Evolutionary conservation across 2,329 filamentous ascomycete species (phyloP), one percentile per base, ranked within the genome.

Genomic region (Beauveria brongniartii): DNA sequence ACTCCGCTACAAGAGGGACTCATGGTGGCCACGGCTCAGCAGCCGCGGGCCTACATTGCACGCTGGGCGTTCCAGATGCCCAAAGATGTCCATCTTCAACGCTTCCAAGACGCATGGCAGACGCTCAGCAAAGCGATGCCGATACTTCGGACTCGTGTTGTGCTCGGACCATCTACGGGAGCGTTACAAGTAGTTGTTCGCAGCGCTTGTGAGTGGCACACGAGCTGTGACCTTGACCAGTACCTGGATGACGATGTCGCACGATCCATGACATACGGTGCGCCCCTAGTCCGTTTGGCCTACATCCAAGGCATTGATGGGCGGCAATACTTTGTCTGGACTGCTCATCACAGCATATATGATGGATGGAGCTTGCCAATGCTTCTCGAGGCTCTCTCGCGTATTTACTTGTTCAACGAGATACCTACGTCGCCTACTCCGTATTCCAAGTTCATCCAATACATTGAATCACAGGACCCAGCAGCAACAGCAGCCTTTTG

Each of bases 21-120:
- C 24, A 55, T 64, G 40, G 34, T 64, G 24, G 58, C 63, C 18
- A 37, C 59, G n/a, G 62, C 64, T 5, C 28, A 55, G 30, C 44
- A 46, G 44, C 44, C 44, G 44, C 44, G 44, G n/a, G 44, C 44
- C 44, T 46, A 46, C 44, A 46, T 46, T 22, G 44, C 44, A 16
- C 44, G 44, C 9, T 46, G 44, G 44, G 44, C 20, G 1, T 46
- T 46, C 20, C 44, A 24, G 44, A 46, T 46, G 20, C 44, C 44
- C 1, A 0, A 24, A 5, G 2, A 46, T 24, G 1, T 46, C 5
- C 44, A 10, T 3, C 53, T 48, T 41, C 6, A 57, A 22, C 44
- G 20, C 2, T 46, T 46, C 20, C 44, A 24, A 46, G 20, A 20
- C 5, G 44, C 44, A 24, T 46, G 44, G 44, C 20, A 24, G 20